These are phyloP conservation scores for Boletus sp. DNA, from an alignment of 768 basidiomycete genomes.

Conservation along the genomic window DNA sequence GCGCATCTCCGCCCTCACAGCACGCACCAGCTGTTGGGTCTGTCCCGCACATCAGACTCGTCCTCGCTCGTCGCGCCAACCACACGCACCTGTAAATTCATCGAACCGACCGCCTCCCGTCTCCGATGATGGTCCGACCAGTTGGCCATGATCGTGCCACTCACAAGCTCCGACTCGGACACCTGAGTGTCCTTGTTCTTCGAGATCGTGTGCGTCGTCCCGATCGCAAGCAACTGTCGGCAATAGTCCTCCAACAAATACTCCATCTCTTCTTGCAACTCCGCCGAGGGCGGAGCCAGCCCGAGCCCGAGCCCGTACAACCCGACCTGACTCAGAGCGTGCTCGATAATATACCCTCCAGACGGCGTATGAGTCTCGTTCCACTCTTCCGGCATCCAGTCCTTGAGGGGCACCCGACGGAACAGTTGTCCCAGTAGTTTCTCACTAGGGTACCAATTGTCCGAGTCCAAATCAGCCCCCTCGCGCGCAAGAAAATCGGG, in stretches of 20 bases:
- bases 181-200: conserved; percentile 36
- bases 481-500: conserved; percentile 49
- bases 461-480: conserved; percentile 25
- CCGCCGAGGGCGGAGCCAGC: conserved; percentile 20
- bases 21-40: conserved; percentile 40
- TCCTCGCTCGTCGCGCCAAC: background rate
- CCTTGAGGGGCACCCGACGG: conserved; percentile 40
- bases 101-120: conserved; percentile 39
- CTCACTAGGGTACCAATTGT: conserved; percentile 38
- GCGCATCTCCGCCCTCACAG: conserved; percentile 35
- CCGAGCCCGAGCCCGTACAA: conserved; percentile 35
- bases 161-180: conserved; percentile 43
- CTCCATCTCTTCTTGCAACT: conserved; percentile 38
- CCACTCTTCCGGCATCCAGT: conserved; percentile 31
- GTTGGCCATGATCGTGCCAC: conserved; percentile 45
- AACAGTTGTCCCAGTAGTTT: conserved; percentile 46
- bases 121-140: conserved; percentile 43
- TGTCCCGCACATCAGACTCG: conserved; percentile 17
- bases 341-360: conserved; percentile 26
- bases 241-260: conserved; percentile 37
- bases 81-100: conserved; percentile 43
- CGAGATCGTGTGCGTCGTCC: conserved; percentile 35
- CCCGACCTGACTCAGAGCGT: conserved; percentile 23
- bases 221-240: conserved; percentile 35
- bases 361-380: conserved; percentile 19